phyloP scores from a whole-genome alignment of 2,329 filamentous ascomycete species.

The Chaetomium strumarium region DNA sequence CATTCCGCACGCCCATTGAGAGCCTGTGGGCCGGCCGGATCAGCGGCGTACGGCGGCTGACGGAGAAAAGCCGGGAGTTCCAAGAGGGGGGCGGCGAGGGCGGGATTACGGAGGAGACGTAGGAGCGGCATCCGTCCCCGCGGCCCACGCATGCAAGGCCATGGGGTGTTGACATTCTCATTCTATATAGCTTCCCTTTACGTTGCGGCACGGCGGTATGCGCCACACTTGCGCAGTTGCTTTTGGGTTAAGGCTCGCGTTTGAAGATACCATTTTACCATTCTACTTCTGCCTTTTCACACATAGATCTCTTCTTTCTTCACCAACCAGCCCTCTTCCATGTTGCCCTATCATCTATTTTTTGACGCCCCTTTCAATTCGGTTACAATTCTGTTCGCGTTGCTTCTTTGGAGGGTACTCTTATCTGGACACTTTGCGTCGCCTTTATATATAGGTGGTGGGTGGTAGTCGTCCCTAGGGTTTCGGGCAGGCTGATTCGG shows the following conservation, averaged over 20 bases:
- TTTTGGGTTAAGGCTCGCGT: too few species aligned
- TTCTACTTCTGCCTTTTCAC: conserved; percentile 15
- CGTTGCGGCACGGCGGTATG: not conserved
- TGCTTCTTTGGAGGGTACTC: not conserved
- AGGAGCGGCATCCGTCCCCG: conserved; percentile 16
- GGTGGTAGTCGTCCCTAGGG: not conserved
- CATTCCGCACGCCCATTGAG: conserved; percentile 86
- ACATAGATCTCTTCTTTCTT: not conserved
- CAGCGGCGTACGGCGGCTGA: conserved; percentile 71
- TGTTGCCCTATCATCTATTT: not conserved
- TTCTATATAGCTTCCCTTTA: not conserved
- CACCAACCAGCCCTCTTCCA: not conserved
- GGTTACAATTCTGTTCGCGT: not conserved
- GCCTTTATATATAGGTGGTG: not conserved
- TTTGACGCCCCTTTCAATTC: not conserved
- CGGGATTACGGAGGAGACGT: conserved; percentile 56
- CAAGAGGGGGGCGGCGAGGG: conserved; percentile 74
- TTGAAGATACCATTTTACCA: conserved; percentile 6
- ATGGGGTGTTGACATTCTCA: not conserved
- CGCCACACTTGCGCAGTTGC: not conserved
- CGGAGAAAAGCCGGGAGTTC: conserved; percentile 80
- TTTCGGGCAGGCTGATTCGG: too few species aligned
- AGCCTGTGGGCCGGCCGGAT: conserved; percentile 83
- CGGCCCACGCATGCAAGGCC: not conserved
- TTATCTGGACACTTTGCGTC: not conserved